Evolutionary conservation across 2,329 filamentous ascomycete species (phyloP).

Genomic region (Claviceps paspali): DNA sequence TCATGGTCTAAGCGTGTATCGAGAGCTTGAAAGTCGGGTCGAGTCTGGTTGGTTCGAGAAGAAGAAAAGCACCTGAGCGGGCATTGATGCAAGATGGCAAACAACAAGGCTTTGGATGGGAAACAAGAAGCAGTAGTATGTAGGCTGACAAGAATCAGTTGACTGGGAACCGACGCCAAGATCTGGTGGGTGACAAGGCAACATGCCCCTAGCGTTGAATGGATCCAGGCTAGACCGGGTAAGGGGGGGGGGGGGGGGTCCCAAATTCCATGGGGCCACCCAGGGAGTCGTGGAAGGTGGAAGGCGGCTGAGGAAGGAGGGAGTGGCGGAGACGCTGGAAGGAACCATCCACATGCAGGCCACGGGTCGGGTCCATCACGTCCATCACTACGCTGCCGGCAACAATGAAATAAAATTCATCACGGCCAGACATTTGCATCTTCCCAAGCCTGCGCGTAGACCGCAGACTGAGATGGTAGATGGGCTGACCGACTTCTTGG

Average conservation of each 20-base stretch:
- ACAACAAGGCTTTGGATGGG: background rate
- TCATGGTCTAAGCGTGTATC: slow-evolving; percentile 2
- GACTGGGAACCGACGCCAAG: slow-evolving; percentile 1
- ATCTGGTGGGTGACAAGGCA: slow-evolving; percentile 2
- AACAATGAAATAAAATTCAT: too few species aligned
- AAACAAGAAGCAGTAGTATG: background rate
- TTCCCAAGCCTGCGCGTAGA: too few species aligned
- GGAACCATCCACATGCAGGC: too few species aligned
- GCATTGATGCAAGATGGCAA: background rate
- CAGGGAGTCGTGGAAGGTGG: too few species aligned
- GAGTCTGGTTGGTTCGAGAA: slow-evolving; percentile 1
- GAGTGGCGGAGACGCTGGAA: background rate
- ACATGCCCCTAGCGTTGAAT: background rate
- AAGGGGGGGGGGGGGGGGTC: background rate
- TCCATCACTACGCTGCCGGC: too few species aligned
- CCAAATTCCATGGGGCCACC: background rate
- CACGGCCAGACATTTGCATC: too few species aligned
- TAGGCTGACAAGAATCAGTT: slow-evolving; percentile 2
- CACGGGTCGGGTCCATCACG: too few species aligned
- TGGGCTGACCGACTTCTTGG: too few species aligned
- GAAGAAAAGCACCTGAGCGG: background rate
- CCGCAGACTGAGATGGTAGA: too few species aligned
- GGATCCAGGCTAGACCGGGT: background rate
- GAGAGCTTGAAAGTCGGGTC: background rate
- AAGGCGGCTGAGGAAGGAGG: background rate